Conservation (phyloP, 2,329 filamentous ascomycete species). For the Boeremia lycopersici region DNA sequence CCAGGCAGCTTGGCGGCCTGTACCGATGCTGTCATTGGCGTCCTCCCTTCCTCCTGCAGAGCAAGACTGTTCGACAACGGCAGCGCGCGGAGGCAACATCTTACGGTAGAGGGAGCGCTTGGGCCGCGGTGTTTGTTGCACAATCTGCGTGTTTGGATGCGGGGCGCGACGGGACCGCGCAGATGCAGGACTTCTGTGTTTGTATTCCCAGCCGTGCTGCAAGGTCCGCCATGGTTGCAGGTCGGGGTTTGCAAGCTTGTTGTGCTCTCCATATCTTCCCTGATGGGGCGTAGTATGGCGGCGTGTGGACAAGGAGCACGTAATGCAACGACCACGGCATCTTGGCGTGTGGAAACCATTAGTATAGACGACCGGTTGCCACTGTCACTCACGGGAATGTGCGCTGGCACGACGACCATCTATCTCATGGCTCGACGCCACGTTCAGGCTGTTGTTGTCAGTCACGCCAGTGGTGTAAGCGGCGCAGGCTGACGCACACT, state of each 20-base stretch:
- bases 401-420: neutral
- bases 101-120: constrained; percentile 13
- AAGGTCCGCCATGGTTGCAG: constrained; percentile 24
- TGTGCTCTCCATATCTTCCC: constrained; percentile 14
- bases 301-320: neutral
- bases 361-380: neutral
- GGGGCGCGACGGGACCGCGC: constrained; percentile 23
- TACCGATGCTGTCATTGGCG: constrained; percentile 18
- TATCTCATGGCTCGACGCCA: neutral
- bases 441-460: constrained; percentile 4
- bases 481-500: constrained; percentile 20
- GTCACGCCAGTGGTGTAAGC: constrained; percentile 7
- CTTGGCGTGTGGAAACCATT: neutral
- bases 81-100: constrained; percentile 7
- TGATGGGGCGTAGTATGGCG: constrained; percentile 3
- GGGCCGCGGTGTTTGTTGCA: constrained; percentile 20
- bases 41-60: constrained; percentile 17
- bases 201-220: constrained; percentile 26
- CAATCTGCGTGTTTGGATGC: constrained; percentile 30
- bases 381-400: neutral
- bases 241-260: constrained; percentile 8
- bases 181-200: constrained; percentile 19
- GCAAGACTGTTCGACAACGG: constrained; percentile 20
- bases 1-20: constrained; percentile 27
- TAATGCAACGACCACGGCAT: neutral